A percentile compares a stretch with the other conserved stretches of the same genome.
These are phyloP conservation scores for Metschnikowia santaceciliae DNA, from an alignment of 805 yeast genomes.

Conservation along the genomic window DNA sequence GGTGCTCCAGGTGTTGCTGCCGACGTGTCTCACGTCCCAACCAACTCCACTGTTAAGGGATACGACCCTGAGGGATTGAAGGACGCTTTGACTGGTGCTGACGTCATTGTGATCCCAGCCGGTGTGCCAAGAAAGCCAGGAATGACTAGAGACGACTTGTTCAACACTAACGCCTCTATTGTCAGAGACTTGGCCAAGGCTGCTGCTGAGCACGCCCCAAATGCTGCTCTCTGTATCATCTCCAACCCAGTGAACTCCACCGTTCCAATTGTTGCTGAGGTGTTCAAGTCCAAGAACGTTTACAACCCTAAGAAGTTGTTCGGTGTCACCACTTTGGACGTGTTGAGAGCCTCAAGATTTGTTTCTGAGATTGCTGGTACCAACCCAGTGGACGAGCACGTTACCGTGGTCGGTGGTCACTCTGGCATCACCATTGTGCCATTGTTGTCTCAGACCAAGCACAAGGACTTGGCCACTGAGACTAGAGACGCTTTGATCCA, in stretches of 20 bases:
- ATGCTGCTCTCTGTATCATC: slow-evolving; percentile 77
- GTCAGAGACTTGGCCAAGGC: slow-evolving; percentile 90
- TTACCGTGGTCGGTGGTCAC: slow-evolving; percentile 95
- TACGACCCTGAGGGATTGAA: slow-evolving; percentile 76
- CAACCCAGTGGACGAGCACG: slow-evolving; percentile 72
- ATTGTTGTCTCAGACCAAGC: slow-evolving; percentile 78
- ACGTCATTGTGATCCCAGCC: slow-evolving; percentile 90
- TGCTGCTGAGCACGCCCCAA: slow-evolving; percentile 76
- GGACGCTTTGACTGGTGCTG: slow-evolving; percentile 72
- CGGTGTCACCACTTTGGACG: slow-evolving; percentile 95
- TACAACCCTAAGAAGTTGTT: slow-evolving; percentile 89
- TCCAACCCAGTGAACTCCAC: slow-evolving; percentile 98
- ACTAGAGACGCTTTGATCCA: slow-evolving; percentile 63
- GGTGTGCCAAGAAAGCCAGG: slow-evolving; percentile 99
- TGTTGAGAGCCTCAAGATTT: slow-evolving; percentile 85
- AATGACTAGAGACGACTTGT: slow-evolving; percentile 96
- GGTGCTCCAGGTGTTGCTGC: slow-evolving; percentile 98
- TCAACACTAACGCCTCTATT: slow-evolving; percentile 93
- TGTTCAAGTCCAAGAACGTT: slow-evolving; percentile 76
- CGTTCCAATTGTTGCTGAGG: slow-evolving; percentile 94
- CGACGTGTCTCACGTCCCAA: slow-evolving; percentile 89
- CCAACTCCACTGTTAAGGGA: slow-evolving; percentile 85
- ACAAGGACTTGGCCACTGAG: slow-evolving; percentile 59
- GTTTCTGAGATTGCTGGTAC: slow-evolving; percentile 62
- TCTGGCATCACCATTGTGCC: slow-evolving; percentile 96